Evolutionary conservation across 2,329 filamentous ascomycete genomes (phyloP), one percentile per base, ranked within the genome.

Genomic region (Sporothrix protearum): DNA sequence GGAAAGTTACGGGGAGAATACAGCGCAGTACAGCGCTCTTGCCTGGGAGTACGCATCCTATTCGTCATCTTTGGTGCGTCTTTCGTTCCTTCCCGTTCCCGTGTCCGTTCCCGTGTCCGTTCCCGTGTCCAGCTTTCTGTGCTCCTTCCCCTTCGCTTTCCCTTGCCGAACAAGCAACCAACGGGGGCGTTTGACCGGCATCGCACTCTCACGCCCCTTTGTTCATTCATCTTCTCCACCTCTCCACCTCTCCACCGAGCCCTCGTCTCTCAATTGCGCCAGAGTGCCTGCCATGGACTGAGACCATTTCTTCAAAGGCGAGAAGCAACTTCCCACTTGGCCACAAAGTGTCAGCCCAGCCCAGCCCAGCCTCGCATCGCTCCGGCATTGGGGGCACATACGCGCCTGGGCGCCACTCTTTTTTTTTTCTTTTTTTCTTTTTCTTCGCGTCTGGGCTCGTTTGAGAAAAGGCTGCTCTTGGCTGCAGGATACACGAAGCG

Each of bases 141-240:
- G 19, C 10, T 45, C n/a, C 30, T 36, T 61, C 63, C 39, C 14
- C 19, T 22, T 66, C 63, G 42, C 25, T 33, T 49, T 16, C 42
- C 25, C 45, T 66, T 66, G 42, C 42, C 25, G 61, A 66, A 66
- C 36, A 28, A 36, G 36, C 10, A 19, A 4, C n/a, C 59, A 25
- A 2, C 30, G 33, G n/a, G n/a, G n/a, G 9, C n/a, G 16, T 22
- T 53, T 53, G 14, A 33, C 25, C 42, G 42, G 42, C 42, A 49
- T 33, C 28, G 14, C 63, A 66, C 14, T 66, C 3, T 22, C 59
- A 63, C 63, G 59, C 59, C 63, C 61, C 63, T 49, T n/a, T n/a
- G n/a, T n/a, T n/a, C 63, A 33, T 19, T 39, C 10, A 10, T 63
- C 16, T 14, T 42, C 57, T 36, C 10, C n/a, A n/a, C 16, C n/a